Evolutionary conservation across 371 early-diverging fungal species (phyloP), one percentile per base, ranked within the genome.

Genomic region (Syncephalastrum contaminatum): DNA sequence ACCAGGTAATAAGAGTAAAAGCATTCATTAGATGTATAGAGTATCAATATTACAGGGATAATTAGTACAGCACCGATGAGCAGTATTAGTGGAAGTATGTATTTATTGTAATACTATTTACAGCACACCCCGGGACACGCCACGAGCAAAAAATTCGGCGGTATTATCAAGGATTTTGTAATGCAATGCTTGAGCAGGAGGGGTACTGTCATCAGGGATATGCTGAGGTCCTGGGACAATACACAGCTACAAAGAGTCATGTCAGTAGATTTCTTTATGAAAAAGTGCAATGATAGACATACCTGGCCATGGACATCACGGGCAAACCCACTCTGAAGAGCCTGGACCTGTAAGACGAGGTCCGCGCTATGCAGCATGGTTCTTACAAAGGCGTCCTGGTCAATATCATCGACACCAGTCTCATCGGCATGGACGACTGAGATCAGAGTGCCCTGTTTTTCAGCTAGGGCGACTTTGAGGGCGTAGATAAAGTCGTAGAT

Each of bases 231-330:
- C 83, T 67, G 74, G 67, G 19, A 84, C 30, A 21, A 84, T 69
- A 4, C 80, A 82, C 13, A 85, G 44, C 71, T 74, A 44, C 36
- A 30, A 10, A 30, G 3, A 30, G 36, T 0, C 3, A 10, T 30
- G 36, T 30, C 0, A 22, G 44, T 24, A 24, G 12, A n/a, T n/a
- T n/a, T 3, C 4, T 10, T 21, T 5, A 48, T 4, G 19, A 24
- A 27, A 20, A 16, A 15, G 21, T 27, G 18, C 6, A 16, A 16
- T 15, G 27, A n/a, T 12, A 41, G 19, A 44, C 43, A 50, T 64
- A 80, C 83, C 73, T 87, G 83, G 21, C 89, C 89, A 59, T 86
- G 83, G 0, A 89, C 83, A 46, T 88, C 88, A 43, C 83, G 74
- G 16, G 86, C 82, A 39, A 80, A 69, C 19, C 89, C 89, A 54